Evolutionary conservation across 1,139 yeast species (phyloP), one percentile per base, ranked within the genome.

Genomic region (Hyphopichia burtonii): DNA sequence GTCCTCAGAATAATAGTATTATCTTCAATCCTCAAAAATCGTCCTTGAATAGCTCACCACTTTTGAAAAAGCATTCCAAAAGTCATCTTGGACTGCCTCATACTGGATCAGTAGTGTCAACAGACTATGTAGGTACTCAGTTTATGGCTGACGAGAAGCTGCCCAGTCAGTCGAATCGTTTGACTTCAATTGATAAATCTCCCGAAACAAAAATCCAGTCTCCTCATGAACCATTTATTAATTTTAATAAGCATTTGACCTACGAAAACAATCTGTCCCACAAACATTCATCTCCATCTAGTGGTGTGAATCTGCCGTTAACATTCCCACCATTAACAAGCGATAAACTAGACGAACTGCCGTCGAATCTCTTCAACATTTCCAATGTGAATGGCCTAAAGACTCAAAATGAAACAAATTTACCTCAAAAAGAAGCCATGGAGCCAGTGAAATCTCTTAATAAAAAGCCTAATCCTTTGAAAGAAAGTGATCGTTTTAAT

Each of bases 401-500:
- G n/a, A n/a, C n/a, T n/a, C n/a, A n/a, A n/a, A n/a, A n/a, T n/a
- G n/a, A n/a, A n/a, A n/a, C n/a, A n/a, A n/a, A n/a, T n/a, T n/a
- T n/a, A n/a, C n/a, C n/a, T n/a, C n/a, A n/a, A n/a, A n/a, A n/a
- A n/a, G n/a, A n/a, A n/a, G n/a, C n/a, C n/a, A n/a, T n/a, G 23
- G 28, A 25, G 11, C 11, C 28, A 9, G n/a, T 9, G 28, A 25
- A 10, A 22, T 22, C 23, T 7, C 23, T 9, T 7, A 25, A 25
- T 8, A 25, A 5, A 25, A 25, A 25, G 4, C n/a, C 28, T 25
- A 7, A 25, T 4, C 28, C 9, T 22, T 22, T 9, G 6, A 25
- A 12, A 11, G 12, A 8, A 7, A 8, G 11, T 9, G 28, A 11
- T 4, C 11, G 54, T 39, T 59, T 54, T 40, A 52, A 51, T 38